Conservation (phyloP, 208 protist species). For the Vickermania ingenoplastis region DNA sequence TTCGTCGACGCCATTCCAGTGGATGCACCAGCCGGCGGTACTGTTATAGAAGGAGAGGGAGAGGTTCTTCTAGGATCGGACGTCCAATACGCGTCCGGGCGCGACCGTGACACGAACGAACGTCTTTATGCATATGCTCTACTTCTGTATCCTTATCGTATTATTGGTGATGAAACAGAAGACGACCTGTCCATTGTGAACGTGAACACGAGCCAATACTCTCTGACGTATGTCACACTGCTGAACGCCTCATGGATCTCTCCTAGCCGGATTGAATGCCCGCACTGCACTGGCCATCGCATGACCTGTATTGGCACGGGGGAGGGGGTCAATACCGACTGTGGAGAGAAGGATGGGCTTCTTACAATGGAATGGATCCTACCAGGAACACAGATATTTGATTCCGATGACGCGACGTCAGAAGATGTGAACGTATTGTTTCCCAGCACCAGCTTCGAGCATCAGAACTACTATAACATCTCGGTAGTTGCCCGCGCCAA, state of each 20-base stretch:
- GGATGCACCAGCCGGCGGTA: background rate
- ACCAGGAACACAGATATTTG: conserved; percentile 12
- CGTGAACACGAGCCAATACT: conserved; percentile 18
- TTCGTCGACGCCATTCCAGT: conserved; percentile 20
- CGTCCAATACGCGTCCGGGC: conserved; percentile 41
- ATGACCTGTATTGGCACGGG: conserved; percentile 42
- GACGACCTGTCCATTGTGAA: conserved; percentile 17
- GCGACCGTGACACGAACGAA: conserved; percentile 35
- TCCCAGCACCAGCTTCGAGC: conserved; percentile 24
- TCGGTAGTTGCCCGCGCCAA: conserved; percentile 48
- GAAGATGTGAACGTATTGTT: conserved; percentile 14
- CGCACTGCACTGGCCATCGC: conserved; percentile 54
- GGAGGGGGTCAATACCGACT: conserved; percentile 31
- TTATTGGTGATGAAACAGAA: conserved; percentile 5
- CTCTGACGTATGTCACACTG: conserved; percentile 20
- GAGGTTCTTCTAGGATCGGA: conserved; percentile 26
- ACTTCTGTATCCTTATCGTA: conserved; percentile 52
- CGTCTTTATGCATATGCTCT: conserved; percentile 67
- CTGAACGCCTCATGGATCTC: conserved; percentile 51
- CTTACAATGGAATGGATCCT: conserved; percentile 41
- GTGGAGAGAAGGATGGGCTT: conserved; percentile 22
- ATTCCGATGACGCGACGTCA: conserved; percentile 7
- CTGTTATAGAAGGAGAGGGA: background rate
- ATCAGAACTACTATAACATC: conserved; percentile 27
- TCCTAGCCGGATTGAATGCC: conserved; percentile 46